phyloP scores from a whole-genome alignment of 805 yeast genomes.

The Ogataea wickerhamii region DNA sequence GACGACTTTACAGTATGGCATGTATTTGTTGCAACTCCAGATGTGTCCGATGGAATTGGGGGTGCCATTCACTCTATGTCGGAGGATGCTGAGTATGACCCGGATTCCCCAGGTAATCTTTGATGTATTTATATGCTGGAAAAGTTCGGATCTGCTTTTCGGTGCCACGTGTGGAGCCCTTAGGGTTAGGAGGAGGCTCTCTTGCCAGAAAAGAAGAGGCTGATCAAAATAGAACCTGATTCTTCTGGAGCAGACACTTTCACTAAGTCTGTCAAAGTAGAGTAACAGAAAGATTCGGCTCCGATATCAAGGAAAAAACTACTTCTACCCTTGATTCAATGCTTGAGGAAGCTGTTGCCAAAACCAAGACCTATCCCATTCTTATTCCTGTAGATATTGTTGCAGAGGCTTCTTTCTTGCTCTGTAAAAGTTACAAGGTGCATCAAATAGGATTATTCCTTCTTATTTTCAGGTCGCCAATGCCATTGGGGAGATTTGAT shows the following conservation, averaged over 20 bases:
- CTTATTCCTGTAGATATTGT: conserved; percentile 38
- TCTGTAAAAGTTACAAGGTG: conserved; percentile 35
- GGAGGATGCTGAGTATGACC: conserved; percentile 20
- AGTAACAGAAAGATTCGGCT: conserved; percentile 23
- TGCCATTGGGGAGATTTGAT: conserved; percentile 51
- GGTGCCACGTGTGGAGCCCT: conserved; percentile 46
- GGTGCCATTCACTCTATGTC: conserved; percentile 35
- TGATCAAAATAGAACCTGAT: conserved; percentile 41
- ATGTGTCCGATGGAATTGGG: conserved; percentile 42
- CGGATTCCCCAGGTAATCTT: conserved; percentile 45
- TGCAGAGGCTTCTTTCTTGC: conserved; percentile 47
- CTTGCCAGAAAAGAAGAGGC: conserved; percentile 30
- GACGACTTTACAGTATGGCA: too few species aligned
- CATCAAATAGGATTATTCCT: conserved; percentile 40
- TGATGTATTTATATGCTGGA: conserved; percentile 39
- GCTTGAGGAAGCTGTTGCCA: conserved; percentile 39
- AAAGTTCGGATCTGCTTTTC: conserved; percentile 47
- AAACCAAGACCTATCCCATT: conserved; percentile 41
- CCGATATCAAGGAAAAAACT: conserved; percentile 14
- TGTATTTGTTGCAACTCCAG: conserved; percentile 42
- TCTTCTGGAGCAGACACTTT: conserved; percentile 41
- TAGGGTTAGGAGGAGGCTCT: conserved; percentile 51
- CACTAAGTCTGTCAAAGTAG: too few species aligned
- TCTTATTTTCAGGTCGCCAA: conserved; percentile 43
- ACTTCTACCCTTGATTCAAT: conserved; percentile 16